These are phyloP conservation scores for Jimgerdemannia lactiflua DNA, from an alignment of 192 early-diverging fungal genomes.

Conservation along the genomic window DNA sequence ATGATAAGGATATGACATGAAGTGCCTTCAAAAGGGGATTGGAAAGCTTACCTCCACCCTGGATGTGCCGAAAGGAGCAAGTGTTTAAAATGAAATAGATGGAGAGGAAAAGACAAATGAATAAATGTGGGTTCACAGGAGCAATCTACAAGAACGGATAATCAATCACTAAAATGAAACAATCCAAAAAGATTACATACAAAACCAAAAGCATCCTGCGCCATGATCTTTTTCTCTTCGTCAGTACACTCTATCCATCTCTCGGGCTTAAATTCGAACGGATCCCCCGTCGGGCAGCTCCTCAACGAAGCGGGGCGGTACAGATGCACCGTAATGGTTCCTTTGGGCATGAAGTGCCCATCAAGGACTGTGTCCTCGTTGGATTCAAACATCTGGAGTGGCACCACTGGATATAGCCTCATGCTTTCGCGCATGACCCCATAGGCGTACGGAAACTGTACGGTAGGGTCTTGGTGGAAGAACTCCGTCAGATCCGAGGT, in stretches of 20 bases:
- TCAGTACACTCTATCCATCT: slow-evolving; percentile 6
- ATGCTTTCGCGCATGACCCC: slow-evolving; percentile 4
- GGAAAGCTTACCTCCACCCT: too few species aligned
- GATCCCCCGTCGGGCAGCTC: slow-evolving; percentile 4
- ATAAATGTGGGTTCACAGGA: too few species aligned
- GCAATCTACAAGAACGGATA: too few species aligned
- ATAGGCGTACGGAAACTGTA: slow-evolving; percentile 5
- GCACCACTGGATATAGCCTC: not conserved
- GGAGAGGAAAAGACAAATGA: too few species aligned
- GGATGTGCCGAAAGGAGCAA: too few species aligned
- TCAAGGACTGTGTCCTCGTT: not conserved
- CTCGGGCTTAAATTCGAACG: slow-evolving; percentile 12
- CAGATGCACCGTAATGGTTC: not conserved
- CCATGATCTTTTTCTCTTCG: slow-evolving; percentile 1
- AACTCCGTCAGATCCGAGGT: not conserved
- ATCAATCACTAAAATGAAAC: too few species aligned
- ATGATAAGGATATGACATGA: too few species aligned
- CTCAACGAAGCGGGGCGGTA: slow-evolving; percentile 1
- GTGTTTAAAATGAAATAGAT: too few species aligned
- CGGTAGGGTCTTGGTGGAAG: not conserved
- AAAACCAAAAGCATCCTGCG: not conserved
- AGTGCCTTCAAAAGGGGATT: too few species aligned
- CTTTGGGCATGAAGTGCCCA: slow-evolving; percentile 6
- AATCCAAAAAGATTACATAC: not conserved
- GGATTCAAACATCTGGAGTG: not conserved